Conservation (phyloP, 2,329 filamentous ascomycete species). For the Laburnicola sp. region DNA sequence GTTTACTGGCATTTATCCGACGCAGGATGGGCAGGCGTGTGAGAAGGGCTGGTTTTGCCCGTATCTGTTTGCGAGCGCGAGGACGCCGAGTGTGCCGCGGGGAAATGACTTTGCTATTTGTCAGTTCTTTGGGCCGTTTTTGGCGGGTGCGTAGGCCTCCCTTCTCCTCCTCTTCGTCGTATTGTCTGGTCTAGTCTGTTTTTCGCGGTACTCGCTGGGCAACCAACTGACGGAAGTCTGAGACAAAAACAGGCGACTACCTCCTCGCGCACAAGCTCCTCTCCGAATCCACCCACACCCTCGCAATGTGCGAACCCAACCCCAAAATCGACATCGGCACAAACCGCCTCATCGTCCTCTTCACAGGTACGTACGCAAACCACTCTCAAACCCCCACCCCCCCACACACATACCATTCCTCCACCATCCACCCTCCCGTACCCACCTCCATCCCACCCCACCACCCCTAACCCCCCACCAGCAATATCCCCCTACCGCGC, state of each 20-base stretch:
- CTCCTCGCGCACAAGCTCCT: conserved; percentile 43
- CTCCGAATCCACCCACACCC: conserved; percentile 33
- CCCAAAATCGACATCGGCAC: conserved; percentile 33
- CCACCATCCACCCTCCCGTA: too few species aligned
- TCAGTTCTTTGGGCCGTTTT: conserved; percentile 44
- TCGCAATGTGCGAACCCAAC: conserved; percentile 38
- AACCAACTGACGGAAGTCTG: too few species aligned
- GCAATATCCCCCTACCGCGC: conserved; percentile 38
- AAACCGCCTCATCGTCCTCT: conserved; percentile 43
- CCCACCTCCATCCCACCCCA: too few species aligned
- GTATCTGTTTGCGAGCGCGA: conserved; percentile 41
- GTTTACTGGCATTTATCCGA: conserved; percentile 33
- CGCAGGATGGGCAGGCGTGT: conserved; percentile 28
- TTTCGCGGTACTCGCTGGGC: too few species aligned
- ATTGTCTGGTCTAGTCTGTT: background rate
- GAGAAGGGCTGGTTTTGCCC: conserved; percentile 47
- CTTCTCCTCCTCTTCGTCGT: background rate
- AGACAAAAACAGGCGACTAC: conserved; percentile 34
- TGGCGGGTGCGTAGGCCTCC: conserved; percentile 30
- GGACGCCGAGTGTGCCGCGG: conserved; percentile 38
- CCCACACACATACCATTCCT: too few species aligned
- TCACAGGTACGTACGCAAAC: conserved; percentile 30
- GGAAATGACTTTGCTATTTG: conserved; percentile 43
- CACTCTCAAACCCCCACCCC: too few species aligned
- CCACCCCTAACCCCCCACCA: too few species aligned